Evolutionary conservation across 106 monocot genomes (phyloP).

Genomic region (Chionographis japonica): DNA sequence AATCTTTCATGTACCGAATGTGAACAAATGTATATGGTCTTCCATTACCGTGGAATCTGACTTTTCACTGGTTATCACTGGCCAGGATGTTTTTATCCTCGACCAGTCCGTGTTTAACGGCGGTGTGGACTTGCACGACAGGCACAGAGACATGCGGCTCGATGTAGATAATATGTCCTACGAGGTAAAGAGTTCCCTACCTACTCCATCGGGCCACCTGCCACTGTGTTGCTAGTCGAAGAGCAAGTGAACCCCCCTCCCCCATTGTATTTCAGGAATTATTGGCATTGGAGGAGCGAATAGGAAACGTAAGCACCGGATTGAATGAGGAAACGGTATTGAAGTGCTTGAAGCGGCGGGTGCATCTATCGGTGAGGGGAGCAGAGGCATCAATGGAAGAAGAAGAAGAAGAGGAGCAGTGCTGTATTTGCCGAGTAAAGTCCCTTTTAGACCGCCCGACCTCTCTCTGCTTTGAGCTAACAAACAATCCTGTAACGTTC

Average conservation of each 20-base stretch:
- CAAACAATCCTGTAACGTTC: background rate
- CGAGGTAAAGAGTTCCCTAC: conserved; percentile 33
- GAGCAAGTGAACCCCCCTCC: background rate
- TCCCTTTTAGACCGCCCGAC: background rate
- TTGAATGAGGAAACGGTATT: conserved; percentile 40
- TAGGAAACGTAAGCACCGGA: conserved; percentile 65
- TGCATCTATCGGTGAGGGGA: background rate
- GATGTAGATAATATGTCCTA: conserved; percentile 84
- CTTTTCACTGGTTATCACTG: background rate
- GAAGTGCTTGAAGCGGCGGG: conserved; percentile 29
- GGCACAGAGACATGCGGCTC: conserved; percentile 64
- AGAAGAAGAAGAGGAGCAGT: conserved; percentile 13
- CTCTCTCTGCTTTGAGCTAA: background rate
- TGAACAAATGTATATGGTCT: background rate
- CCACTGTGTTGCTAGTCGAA: background rate
- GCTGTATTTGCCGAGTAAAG: conserved; percentile 34
- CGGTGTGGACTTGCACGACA: conserved; percentile 34
- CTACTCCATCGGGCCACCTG: background rate
- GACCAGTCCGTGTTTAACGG: conserved; percentile 20
- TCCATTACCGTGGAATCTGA: background rate
- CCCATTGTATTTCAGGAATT: conserved; percentile 33
- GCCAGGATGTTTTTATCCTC: conserved; percentile 27
- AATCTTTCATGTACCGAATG: no score
- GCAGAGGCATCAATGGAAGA: background rate
- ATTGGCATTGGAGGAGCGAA: conserved; percentile 57